A percentile compares a stretch with the other conserved stretches of the same genome.
These are phyloP conservation scores for Scheffersomyces segobiensis DNA, from an alignment of 1,139 yeast species.

Conservation along the genomic window DNA sequence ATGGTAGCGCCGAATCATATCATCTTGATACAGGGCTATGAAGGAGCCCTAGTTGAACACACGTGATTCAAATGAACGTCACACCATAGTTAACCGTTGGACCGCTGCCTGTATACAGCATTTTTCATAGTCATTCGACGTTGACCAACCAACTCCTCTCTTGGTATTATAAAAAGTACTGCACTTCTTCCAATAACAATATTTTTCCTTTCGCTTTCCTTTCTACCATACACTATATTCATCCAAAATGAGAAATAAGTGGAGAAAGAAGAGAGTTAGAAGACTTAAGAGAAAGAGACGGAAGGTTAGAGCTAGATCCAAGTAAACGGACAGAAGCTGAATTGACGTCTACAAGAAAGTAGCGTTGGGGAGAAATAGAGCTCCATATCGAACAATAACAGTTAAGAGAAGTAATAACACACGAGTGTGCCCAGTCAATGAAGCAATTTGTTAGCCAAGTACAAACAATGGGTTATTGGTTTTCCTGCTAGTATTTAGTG, in stretches of 20 bases:
- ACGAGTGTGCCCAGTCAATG: background rate
- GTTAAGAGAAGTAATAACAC: background rate
- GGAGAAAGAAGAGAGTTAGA: constrained; percentile 99
- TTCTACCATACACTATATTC: constrained; percentile 24
- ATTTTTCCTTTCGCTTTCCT: constrained; percentile 13
- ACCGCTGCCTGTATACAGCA: background rate
- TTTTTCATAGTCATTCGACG: background rate
- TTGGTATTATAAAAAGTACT: constrained; percentile 11
- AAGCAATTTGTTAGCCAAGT: background rate
- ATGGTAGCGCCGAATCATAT: background rate
- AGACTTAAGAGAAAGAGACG: constrained; percentile 99
- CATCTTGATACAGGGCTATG: background rate
- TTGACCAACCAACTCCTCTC: constrained; percentile 4
- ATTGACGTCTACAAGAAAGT: background rate
- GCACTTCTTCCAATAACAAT: constrained; percentile 9
- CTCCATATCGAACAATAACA: background rate
- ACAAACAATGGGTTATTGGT: background rate
- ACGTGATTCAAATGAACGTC: constrained; percentile 2
- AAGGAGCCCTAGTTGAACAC: background rate
- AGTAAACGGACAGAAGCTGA: constrained; percentile 61
- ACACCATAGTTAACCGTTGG: background rate
- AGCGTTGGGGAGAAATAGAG: background rate
- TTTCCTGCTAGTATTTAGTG: background rate
- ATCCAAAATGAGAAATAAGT: constrained; percentile 79
- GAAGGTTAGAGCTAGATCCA: constrained; percentile 99